Evolutionary conservation across 2,329 filamentous ascomycete genomes (phyloP).

Genomic region (Trichoderma cornu-damae): DNA sequence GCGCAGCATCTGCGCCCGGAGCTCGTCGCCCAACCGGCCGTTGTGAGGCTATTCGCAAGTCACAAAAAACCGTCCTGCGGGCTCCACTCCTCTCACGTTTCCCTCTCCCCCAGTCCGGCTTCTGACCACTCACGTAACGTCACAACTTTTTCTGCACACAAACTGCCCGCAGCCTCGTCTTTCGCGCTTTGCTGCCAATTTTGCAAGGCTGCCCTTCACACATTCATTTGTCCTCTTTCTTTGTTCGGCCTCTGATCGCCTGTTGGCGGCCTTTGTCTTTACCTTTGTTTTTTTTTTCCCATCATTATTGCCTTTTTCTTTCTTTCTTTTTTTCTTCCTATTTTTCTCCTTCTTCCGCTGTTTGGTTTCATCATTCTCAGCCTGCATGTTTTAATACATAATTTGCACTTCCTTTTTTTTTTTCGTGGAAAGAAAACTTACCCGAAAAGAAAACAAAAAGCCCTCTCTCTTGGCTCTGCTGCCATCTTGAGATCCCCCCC

Average conservation of each 20-base stretch:
- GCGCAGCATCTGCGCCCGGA: constrained; percentile 7
- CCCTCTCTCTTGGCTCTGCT: background rate
- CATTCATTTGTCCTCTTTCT: background rate
- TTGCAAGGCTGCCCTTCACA: constrained; percentile 11
- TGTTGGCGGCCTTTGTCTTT: background rate
- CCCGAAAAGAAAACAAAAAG: background rate
- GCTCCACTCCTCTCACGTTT: constrained; percentile 18
- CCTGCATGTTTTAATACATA: constrained; percentile 12
- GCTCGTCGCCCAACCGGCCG: constrained; percentile 24
- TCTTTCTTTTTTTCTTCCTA: background rate
- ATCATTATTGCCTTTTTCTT: too few species aligned
- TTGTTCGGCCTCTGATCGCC: background rate
- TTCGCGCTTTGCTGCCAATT: constrained; percentile 6
- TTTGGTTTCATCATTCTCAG: background rate
- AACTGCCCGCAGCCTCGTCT: constrained; percentile 14
- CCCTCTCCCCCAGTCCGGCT: constrained; percentile 17
- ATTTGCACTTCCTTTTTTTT: background rate
- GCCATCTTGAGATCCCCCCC: too few species aligned
- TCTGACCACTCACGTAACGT: constrained; percentile 25
- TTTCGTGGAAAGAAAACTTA: too few species aligned
- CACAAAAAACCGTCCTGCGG: constrained; percentile 16
- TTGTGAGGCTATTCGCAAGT: constrained; percentile 41
- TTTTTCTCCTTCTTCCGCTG: background rate
- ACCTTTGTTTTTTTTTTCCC: background rate
- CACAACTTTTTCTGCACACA: constrained; percentile 20